Conservation (phyloP, 495 filamentous ascomycete genomes). For the Penicillium antarcticum region DNA sequence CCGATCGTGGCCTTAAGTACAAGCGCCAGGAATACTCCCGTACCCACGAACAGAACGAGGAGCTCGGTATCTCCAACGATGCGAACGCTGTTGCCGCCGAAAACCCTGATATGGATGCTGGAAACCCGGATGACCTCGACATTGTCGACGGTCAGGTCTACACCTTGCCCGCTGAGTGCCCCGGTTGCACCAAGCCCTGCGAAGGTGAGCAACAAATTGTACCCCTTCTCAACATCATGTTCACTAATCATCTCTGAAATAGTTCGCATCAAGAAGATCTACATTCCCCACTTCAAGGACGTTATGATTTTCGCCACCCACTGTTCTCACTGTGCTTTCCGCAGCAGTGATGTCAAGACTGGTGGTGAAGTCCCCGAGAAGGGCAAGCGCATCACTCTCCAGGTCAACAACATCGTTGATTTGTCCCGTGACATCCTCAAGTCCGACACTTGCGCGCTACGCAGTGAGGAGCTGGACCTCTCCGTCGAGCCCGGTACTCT, state of each 20-base stretch:
- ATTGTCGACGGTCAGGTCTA: slow-evolving; percentile 89
- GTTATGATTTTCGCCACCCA: slow-evolving; percentile 87
- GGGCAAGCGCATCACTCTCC: slow-evolving; percentile 77
- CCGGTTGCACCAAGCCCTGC: slow-evolving; percentile 80
- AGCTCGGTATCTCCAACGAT: slow-evolving; percentile 63
- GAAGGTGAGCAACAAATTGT: slow-evolving; percentile 65
- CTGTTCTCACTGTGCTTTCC: slow-evolving; percentile 89
- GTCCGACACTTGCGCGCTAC: slow-evolving; percentile 83
- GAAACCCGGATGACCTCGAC: slow-evolving; percentile 57
- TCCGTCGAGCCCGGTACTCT: slow-evolving; percentile 85
- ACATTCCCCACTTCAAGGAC: slow-evolving; percentile 95
- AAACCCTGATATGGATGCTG: slow-evolving; percentile 9
- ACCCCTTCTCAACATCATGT: not conserved
- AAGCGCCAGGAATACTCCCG: slow-evolving; percentile 74
- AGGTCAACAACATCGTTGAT: slow-evolving; percentile 70
- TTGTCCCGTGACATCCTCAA: slow-evolving; percentile 92
- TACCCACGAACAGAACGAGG: slow-evolving; percentile 78
- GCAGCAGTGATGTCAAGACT: slow-evolving; percentile 92
- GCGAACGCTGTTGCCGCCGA: slow-evolving; percentile 27
- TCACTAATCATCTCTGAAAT: not conserved
- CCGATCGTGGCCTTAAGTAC: slow-evolving; percentile 73
- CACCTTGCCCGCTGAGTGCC: slow-evolving; percentile 84
- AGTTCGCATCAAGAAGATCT: slow-evolving; percentile 67
- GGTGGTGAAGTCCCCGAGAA: slow-evolving; percentile 87
- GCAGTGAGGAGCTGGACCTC: slow-evolving; percentile 80